Evolutionary conservation across 768 basidiomycete genomes (phyloP).

Genomic region (Kondoa subrosea): DNA sequence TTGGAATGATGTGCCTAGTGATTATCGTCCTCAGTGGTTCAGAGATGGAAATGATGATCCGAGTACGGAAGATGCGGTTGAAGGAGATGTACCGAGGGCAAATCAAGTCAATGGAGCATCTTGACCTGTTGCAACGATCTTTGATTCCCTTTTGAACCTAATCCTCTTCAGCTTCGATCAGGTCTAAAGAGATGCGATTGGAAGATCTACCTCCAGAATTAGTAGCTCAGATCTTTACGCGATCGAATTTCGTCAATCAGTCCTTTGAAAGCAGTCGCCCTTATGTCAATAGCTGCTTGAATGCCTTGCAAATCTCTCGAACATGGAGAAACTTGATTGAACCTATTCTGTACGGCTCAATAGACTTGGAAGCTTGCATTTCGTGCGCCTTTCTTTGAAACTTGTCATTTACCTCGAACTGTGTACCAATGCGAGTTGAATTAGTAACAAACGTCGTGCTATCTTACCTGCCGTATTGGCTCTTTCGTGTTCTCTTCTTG

Average conservation of each 20-base stretch:
- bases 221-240: neutral
- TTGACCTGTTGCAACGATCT: neutral
- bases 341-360: too few species aligned
- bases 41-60: neutral
- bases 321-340: too few species aligned
- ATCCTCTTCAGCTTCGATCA: neutral
- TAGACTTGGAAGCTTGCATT: too few species aligned
- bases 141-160: too few species aligned
- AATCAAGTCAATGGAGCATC: neutral
- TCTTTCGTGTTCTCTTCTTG: neutral
- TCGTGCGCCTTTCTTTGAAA: too few species aligned
- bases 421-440: neutral
- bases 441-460: neutral
- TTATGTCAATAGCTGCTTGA: too few species aligned
- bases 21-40: neutral
- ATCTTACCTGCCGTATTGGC: neutral
- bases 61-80: neutral
- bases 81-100: neutral
- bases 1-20: neutral
- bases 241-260: neutral
- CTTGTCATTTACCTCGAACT: neutral
- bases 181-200: neutral
- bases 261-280: too few species aligned
- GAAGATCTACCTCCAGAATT: neutral
- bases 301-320: too few species aligned